Evolutionary conservation across 306 rosid species (phyloP).

Genomic region (Neltuma alba): DNA sequence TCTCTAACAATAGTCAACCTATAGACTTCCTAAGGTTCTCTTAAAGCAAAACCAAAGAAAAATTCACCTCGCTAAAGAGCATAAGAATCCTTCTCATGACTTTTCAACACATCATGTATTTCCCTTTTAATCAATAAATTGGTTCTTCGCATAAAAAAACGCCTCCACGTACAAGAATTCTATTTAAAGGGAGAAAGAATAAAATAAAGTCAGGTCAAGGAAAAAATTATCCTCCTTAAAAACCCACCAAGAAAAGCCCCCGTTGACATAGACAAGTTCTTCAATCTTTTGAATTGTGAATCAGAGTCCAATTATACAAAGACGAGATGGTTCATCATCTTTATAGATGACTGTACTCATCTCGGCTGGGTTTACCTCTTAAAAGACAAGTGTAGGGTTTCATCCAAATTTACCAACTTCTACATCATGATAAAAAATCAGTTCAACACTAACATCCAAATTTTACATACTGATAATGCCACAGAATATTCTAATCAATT

Average conservation of each 20-base stretch:
- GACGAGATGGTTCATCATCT: no score
- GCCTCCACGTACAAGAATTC: background rate
- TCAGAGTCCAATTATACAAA: background rate
- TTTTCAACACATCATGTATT: background rate
- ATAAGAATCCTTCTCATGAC: background rate
- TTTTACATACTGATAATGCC: no score
- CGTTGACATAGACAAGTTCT: background rate
- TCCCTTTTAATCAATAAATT: background rate
- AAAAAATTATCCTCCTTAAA: background rate
- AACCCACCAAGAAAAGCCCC: background rate
- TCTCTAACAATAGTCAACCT: background rate
- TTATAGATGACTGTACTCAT: no score
- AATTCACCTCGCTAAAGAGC: background rate
- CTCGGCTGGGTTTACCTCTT: no score
- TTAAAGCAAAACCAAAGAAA: background rate
- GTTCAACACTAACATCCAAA: no score
- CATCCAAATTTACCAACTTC: no score
- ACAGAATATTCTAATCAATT: no score
- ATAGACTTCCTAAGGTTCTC: background rate
- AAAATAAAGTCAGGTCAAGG: background rate
- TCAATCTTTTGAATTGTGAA: background rate
- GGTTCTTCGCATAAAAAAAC: background rate
- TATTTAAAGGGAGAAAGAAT: background rate
- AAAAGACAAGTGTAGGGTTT: no score
- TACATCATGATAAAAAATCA: no score